A percentile compares a stretch with the other conserved stretches of the same genome.
phyloP scores from a whole-genome alignment of 768 basidiomycete species.

The Boletus subparvulus region DNA sequence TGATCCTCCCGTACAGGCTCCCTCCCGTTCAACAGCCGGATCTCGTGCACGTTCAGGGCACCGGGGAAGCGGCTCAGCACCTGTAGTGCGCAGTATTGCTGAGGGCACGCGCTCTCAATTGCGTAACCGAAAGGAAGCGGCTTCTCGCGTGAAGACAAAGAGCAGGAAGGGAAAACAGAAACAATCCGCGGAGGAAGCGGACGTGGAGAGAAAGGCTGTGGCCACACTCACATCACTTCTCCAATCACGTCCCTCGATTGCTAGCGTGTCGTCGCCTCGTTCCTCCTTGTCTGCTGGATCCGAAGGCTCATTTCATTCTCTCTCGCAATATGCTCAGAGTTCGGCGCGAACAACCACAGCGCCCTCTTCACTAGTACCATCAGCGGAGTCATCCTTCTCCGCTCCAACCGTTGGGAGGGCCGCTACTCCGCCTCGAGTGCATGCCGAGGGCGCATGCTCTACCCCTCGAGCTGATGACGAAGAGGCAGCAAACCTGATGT shows the following conservation, averaged over 20 bases:
- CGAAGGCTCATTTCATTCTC: conserved; percentile 62
- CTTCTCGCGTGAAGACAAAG: conserved; percentile 34
- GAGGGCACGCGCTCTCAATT: conserved; percentile 47
- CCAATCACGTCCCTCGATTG: conserved; percentile 61
- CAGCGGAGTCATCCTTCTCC: conserved; percentile 41
- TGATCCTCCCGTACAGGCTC: conserved; percentile 62
- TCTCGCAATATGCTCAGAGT: conserved; percentile 65
- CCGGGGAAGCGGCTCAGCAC: conserved; percentile 11
- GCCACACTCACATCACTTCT: conserved; percentile 75
- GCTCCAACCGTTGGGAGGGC: conserved; percentile 24
- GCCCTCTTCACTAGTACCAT: conserved; percentile 38
- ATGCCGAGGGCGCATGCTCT: conserved; percentile 39
- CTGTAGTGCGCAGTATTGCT: conserved; percentile 42
- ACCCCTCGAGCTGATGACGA: conserved; percentile 60
- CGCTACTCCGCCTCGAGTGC: conserved; percentile 37
- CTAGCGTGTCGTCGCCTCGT: conserved; percentile 65
- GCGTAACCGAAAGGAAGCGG: conserved; percentile 43
- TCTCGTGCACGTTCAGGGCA: conserved; percentile 26
- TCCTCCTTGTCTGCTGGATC: conserved; percentile 70
- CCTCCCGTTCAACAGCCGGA: conserved; percentile 38
- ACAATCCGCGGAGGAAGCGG: conserved; percentile 37
- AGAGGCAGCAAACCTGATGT: conserved; percentile 84
- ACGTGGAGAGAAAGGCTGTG: conserved; percentile 80
- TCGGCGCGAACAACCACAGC: conserved; percentile 54
- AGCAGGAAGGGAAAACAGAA: conserved; percentile 53